Conservation (phyloP, 345 rosid species). For the Clarkia xantiana region DNA sequence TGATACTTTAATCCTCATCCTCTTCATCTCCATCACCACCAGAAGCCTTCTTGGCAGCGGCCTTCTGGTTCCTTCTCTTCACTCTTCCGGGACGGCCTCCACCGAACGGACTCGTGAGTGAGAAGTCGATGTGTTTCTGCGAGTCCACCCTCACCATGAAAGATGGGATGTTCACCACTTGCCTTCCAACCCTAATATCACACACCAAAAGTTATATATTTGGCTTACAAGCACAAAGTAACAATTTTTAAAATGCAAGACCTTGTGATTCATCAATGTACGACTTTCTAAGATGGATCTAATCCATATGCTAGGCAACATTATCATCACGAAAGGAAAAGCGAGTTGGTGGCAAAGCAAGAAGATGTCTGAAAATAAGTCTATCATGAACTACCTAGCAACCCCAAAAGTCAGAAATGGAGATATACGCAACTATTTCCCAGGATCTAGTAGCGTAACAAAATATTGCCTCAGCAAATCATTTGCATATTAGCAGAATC, state of each 20-base stretch:
- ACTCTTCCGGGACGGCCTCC: constrained; percentile 35
- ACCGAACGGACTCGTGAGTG: constrained; percentile 24
- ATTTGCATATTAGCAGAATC: no score
- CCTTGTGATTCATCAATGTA: no score
- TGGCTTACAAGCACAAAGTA: no score
- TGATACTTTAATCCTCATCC: constrained; percentile 16
- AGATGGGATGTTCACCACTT: constrained; percentile 30
- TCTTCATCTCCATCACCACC: constrained; percentile 39
- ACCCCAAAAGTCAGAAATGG: no score
- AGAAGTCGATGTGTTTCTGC: constrained; percentile 30
- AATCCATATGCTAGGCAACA: no score
- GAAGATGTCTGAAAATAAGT: no score
- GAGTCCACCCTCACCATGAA: constrained; percentile 33
- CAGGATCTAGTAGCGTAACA: no score
- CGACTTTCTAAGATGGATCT: no score
- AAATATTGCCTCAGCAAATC: no score
- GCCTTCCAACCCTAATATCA: constrained; percentile 25
- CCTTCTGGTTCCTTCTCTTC: constrained; percentile 31
- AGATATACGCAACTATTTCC: no score
- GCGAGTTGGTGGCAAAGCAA: not conserved
- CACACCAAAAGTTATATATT: not conserved
- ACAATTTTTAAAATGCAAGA: no score
- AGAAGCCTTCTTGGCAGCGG: constrained; percentile 29
- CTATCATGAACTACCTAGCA: no score
- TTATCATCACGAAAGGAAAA: not conserved